Evolutionary conservation across 2,329 filamentous ascomycete genomes (phyloP).

Genomic region (Podosphaera xanthii): DNA sequence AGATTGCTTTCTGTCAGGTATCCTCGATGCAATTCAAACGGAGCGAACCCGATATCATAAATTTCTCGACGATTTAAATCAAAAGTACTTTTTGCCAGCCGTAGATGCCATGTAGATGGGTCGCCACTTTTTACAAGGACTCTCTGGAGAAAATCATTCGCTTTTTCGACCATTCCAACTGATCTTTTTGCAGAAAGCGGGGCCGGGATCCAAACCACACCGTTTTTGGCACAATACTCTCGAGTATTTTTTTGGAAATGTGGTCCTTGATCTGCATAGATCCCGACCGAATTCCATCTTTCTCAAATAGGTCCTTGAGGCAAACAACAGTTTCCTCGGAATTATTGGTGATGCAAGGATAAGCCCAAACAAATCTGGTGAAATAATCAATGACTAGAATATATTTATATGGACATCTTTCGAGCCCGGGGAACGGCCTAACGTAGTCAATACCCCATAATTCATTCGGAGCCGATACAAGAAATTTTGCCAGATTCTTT

Average conservation of each 20-base stretch:
- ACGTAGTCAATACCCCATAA: slow-evolving; percentile 1
- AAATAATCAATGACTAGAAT: slow-evolving; percentile 2
- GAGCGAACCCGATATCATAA: too few species aligned
- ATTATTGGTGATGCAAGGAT: neutral
- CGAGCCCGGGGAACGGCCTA: neutral
- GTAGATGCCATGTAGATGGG: too few species aligned
- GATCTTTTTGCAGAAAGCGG: neutral
- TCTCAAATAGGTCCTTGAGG: neutral
- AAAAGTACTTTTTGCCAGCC: too few species aligned
- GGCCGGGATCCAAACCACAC: neutral
- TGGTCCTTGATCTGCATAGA: neutral
- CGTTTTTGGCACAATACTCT: neutral
- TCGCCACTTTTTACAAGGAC: too few species aligned
- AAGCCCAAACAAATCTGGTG: neutral
- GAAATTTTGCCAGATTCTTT: neutral
- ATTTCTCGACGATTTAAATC: too few species aligned
- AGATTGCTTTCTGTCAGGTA: too few species aligned
- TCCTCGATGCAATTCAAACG: too few species aligned
- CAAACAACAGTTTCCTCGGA: neutral
- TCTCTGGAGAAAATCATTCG: too few species aligned
- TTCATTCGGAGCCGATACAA: neutral
- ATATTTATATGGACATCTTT: neutral
- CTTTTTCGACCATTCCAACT: neutral
- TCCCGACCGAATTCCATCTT: neutral
- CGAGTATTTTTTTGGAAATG: neutral